Evolutionary conservation across 768 basidiomycete species (phyloP), one percentile per base, ranked within the genome.

Genomic region (Chalciporus pseudorubinellus): DNA sequence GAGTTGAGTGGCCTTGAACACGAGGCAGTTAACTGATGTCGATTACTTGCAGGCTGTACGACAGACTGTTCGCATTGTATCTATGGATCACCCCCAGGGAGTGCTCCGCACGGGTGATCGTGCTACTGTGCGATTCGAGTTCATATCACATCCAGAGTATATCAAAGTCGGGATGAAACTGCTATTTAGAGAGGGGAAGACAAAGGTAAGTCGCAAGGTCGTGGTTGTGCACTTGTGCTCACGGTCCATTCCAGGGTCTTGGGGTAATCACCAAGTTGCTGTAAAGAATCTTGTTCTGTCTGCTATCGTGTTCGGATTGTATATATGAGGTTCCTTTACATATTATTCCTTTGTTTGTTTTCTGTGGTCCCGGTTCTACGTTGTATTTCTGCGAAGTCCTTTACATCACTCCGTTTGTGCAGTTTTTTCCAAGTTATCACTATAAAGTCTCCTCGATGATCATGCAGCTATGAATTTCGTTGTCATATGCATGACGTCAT

Each of bases 151-250:
- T 48, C 87, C 92, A 0, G 95, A 97, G 74, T 95, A 85, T 65
- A 75, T 98, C 56, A 94, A 95, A 67, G 87, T 86, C 59, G 95
- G 95, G 22, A 92, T 91, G 86, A 92, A 94, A 70, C 75, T 95
- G 20, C 71, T 99, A 12, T 94, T 98, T 68, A 77, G 95, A 36
- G 97, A 98, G 70, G 95, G 95, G 4, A 93, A 92, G 75, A 97
- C 94, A 1, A 98, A 97, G 78, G 93, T 85, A 45, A 29, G 75
- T 62, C 18, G 22, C 39, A 39, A 43, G 43, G 18, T 26, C 14
- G 38, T 18, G 11, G 46, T n/a, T 11, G 19, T 42, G 40, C 42
- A 34, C 44, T 50, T 40, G 22, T 40, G 10, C 53, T 60, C 29
- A 65, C 44, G 18, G 6, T 41, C 21, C 47, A 3, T 52, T 26